Evolutionary conservation across 2,329 filamentous ascomycete genomes (phyloP).

Genomic region (Colletotrichum lindemuthianum): DNA sequence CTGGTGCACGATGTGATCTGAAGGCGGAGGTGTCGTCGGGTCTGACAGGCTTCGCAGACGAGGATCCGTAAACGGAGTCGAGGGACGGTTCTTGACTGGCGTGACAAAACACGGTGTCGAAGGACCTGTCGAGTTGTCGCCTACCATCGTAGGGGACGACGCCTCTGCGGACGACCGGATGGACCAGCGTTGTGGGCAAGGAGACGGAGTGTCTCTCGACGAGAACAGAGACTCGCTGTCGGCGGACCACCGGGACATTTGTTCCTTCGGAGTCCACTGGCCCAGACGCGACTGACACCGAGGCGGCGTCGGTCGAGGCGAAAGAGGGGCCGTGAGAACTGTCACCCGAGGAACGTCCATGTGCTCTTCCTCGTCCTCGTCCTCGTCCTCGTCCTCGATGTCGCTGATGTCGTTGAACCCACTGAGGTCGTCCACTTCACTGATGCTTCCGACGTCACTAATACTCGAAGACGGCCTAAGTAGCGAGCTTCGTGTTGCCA

Average conservation of each 20-base stretch:
- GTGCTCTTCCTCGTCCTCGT: constrained; percentile 3
- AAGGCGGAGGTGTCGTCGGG: constrained; percentile 28
- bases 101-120: constrained; percentile 14
- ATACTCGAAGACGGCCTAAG: neutral
- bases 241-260: constrained; percentile 34
- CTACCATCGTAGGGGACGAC: constrained; percentile 28
- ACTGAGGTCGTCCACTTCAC: constrained; percentile 3
- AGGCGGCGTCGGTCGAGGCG: constrained; percentile 22
- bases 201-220: constrained; percentile 28
- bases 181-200: constrained; percentile 17
- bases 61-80: constrained; percentile 29
- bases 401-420: neutral
- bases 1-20: constrained; percentile 19
- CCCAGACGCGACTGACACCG: constrained; percentile 8
- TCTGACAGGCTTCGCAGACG: constrained; percentile 13
- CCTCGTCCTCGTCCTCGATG: neutral
- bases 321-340: neutral
- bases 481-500: constrained; percentile 8
- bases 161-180: constrained; percentile 26
- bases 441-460: constrained; percentile 8
- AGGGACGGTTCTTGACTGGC: constrained; percentile 24
- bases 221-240: constrained; percentile 33
- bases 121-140: constrained; percentile 18
- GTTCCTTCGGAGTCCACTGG: constrained; percentile 11
- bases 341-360: neutral